Evolutionary conservation across 2,329 filamentous ascomycete species (phyloP).

Genomic region (Basipetospora chlamydospora): DNA sequence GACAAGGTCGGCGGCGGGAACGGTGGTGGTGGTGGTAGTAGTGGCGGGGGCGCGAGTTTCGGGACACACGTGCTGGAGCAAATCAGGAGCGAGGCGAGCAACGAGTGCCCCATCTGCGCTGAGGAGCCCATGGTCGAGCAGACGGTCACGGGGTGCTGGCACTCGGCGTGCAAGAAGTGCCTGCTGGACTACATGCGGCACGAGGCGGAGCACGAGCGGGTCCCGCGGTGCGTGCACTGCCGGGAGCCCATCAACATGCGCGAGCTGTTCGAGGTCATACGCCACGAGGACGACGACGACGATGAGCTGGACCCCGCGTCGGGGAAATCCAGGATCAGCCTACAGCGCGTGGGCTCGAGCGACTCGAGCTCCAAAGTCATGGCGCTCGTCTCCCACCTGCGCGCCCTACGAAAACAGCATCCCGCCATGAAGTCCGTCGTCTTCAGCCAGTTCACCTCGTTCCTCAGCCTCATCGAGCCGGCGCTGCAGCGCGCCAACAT

Average conservation of each 20-base stretch:
- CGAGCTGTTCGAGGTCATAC: slow-evolving; percentile 85
- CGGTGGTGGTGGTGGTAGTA: no score
- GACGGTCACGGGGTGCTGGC: slow-evolving; percentile 92
- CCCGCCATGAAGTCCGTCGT: slow-evolving; percentile 73
- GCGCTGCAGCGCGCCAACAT: slow-evolving; percentile 61
- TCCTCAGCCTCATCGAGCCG: slow-evolving; percentile 79
- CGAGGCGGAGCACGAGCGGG: slow-evolving; percentile 59
- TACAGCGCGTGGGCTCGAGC: slow-evolving; percentile 45
- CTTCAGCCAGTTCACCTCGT: slow-evolving; percentile 96
- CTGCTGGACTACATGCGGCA: slow-evolving; percentile 82
- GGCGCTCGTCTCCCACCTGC: slow-evolving; percentile 61
- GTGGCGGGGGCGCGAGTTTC: slow-evolving; percentile 54
- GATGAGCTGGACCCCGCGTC: slow-evolving; percentile 13
- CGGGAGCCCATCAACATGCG: slow-evolving; percentile 66
- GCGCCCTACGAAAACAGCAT: slow-evolving; percentile 49
- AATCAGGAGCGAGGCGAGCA: slow-evolving; percentile 76
- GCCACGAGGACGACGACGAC: slow-evolving; percentile 51
- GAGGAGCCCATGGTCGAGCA: slow-evolving; percentile 95
- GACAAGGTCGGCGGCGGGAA: no score
- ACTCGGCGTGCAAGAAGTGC: slow-evolving; percentile 90
- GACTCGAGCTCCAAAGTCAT: slow-evolving; percentile 82
- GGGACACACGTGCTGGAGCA: slow-evolving; percentile 78
- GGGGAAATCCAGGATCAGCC: slow-evolving; percentile 35
- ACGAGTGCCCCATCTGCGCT: slow-evolving; percentile 86
- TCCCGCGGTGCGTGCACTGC: slow-evolving; percentile 81